Evolutionary conservation across 306 rosid species (phyloP).

Genomic region (Pterocarpus santalinus): DNA sequence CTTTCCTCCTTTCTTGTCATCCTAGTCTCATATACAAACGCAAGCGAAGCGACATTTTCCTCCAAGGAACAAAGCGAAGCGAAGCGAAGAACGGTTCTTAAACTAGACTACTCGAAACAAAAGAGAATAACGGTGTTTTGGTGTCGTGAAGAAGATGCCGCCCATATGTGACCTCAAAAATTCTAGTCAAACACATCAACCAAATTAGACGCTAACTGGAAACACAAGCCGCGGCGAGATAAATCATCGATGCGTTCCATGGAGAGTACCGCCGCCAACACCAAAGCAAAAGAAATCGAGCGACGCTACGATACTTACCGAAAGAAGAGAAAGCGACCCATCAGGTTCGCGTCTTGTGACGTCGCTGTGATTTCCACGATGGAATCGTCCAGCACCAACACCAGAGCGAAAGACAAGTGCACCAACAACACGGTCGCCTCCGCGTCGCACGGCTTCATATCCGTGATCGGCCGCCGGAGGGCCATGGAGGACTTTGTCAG

Average conservation of each 20-base stretch:
- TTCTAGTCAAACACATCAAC: neutral
- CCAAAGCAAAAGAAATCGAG: conserved; percentile 33
- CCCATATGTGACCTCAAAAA: neutral
- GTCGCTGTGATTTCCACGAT: neutral
- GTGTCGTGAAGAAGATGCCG: neutral
- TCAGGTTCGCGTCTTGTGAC: neutral
- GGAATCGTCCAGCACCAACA: neutral
- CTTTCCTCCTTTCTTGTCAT: neutral
- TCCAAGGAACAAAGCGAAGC: too few relatives aligned
- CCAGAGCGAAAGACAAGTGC: neutral
- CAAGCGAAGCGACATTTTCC: neutral
- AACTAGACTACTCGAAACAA: neutral
- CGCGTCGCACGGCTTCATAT: conserved; percentile 58
- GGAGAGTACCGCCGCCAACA: neutral
- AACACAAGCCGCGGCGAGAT: too few relatives aligned
- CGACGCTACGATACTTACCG: neutral
- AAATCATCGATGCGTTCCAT: neutral
- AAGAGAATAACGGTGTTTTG: neutral
- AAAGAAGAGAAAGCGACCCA: conserved; percentile 44
- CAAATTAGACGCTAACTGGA: too few relatives aligned
- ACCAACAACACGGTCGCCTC: neutral
- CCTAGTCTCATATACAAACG: neutral
- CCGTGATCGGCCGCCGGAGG: conserved; percentile 70
- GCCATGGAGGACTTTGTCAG: conserved; percentile 71
- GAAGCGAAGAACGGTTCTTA: neutral